Evolutionary conservation across 2,329 filamentous ascomycete genomes (phyloP).

Genomic region (Lachnellula occidentalis): DNA sequence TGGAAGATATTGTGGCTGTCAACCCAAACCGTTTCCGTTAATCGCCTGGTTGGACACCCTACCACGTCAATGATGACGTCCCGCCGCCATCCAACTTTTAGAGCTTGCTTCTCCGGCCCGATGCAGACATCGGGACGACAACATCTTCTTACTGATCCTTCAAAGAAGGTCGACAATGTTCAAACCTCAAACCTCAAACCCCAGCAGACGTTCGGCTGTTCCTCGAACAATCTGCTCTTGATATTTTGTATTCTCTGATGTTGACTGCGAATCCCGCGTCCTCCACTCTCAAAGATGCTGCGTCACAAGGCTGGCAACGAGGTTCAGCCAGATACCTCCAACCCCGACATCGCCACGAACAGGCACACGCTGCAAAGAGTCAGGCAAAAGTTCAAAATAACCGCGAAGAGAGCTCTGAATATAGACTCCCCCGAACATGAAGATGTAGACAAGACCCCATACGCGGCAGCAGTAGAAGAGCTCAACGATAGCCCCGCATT

Average conservation of each 20-base stretch:
- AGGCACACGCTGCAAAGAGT: slow-evolving; percentile 1
- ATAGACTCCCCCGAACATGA: slow-evolving; percentile 1
- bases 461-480: slow-evolving; percentile 8
- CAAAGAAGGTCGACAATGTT: no score
- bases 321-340: background rate
- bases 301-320: background rate
- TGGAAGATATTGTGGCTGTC: no score
- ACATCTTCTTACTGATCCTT: no score
- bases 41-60: no score
- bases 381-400: slow-evolving; percentile 4
- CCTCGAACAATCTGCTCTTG: background rate
- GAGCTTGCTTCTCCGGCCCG: no score
- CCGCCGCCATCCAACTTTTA: no score
- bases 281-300: background rate
- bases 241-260: background rate
- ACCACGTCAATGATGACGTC: no score
- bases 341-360: background rate
- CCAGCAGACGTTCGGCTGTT: background rate
- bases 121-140: no score
- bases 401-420: slow-evolving; percentile 4
- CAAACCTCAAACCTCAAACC: no score
- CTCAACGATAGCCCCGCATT: slow-evolving; percentile 21
- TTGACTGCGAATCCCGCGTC: background rate
- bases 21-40: no score
- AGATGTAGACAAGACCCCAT: background rate